phyloP scores from a whole-genome alignment of 306 rosid species.

The Vachellia collinsii region DNA sequence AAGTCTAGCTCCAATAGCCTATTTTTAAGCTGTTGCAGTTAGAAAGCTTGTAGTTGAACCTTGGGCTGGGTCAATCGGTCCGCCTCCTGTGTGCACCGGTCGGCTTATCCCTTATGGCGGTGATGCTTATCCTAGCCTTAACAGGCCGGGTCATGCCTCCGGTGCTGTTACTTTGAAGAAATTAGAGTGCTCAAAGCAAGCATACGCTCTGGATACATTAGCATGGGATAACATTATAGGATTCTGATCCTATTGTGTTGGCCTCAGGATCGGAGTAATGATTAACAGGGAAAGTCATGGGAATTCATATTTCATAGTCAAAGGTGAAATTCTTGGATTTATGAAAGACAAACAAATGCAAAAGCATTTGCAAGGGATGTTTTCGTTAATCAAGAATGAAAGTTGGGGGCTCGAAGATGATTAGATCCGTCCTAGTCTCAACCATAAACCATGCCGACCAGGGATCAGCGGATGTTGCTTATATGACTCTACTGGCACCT shows the following conservation, averaged over 20 bases:
- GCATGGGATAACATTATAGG: conserved; percentile 5
- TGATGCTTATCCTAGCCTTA: conserved; percentile 41
- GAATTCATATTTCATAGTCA: no score
- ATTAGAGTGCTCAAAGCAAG: conserved; percentile 51
- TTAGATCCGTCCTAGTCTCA: neutral
- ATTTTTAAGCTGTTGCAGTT: no score
- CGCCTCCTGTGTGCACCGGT: conserved; percentile 32
- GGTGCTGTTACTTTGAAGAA: conserved; percentile 46
- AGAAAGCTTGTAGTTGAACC: no score
- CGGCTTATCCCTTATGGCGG: conserved; percentile 37
- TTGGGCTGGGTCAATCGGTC: no score
- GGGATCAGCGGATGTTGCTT: neutral
- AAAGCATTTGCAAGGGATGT: no score
- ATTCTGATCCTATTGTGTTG: conserved; percentile 6
- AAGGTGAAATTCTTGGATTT: no score
- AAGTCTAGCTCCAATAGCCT: no score
- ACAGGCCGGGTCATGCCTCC: conserved; percentile 47
- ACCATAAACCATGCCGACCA: neutral
- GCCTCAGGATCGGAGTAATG: neutral
- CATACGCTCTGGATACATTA: conserved; percentile 28
- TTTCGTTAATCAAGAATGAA: no score
- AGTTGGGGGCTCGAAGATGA: no score
- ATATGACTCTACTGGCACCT: neutral
- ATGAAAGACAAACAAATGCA: no score
- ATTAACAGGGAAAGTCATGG: no score